A percentile compares a stretch with the other conserved stretches of the same genome.
Conservation (phyloP, 2,329 filamentous ascomycete species). For the Colletotrichum sp. region DNA sequence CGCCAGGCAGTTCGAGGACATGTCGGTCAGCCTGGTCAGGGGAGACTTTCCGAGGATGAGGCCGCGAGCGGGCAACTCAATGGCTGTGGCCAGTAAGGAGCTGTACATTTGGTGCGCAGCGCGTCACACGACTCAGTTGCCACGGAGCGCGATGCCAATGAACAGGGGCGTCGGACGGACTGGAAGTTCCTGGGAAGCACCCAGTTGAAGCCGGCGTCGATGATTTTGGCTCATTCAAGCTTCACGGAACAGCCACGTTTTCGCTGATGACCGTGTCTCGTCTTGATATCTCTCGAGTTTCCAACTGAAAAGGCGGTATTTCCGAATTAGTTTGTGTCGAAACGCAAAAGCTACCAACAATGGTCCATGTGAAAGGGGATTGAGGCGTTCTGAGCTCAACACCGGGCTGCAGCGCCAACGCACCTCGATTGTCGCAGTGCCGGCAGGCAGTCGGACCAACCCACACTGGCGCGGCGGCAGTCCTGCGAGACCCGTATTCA, state of each 20-base stretch:
- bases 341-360: neutral
- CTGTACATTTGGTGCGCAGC: neutral
- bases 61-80: neutral
- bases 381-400: neutral
- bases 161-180: neutral
- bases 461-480: conserved; percentile 6
- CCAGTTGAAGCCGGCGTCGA: neutral
- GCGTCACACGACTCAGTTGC: conserved; percentile 8
- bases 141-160: neutral
- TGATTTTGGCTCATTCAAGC: neutral
- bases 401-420: neutral
- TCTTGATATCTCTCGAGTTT: neutral
- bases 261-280: neutral
- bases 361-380: neutral
- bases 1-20: neutral
- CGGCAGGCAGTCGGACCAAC: neutral
- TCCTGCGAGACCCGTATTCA: conserved; percentile 7
- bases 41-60: neutral
- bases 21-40: conserved; percentile 3
- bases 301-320: neutral
- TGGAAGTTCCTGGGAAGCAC: neutral
- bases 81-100: neutral
- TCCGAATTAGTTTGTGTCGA: neutral
- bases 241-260: neutral
- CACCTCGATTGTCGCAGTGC: neutral